These are phyloP conservation scores for Ilex paraguariensis DNA, from an alignment of 305 asterid genomes.

Conservation along the genomic window DNA sequence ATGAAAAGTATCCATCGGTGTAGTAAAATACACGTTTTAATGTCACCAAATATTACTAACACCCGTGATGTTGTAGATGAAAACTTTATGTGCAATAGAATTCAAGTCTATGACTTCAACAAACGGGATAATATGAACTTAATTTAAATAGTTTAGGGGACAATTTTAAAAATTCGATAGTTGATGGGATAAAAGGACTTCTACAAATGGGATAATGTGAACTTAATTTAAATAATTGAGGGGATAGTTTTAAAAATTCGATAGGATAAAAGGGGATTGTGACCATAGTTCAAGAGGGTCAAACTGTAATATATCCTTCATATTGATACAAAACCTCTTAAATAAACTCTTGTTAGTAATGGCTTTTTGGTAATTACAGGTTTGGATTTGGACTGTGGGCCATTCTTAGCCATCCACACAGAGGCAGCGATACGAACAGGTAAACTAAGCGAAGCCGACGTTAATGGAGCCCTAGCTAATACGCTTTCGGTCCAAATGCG, in stretches of 20 bases:
- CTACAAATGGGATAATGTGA: background rate
- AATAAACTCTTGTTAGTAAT: background rate
- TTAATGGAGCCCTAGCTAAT: slow-evolving; percentile 57
- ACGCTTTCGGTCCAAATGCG: slow-evolving; percentile 74
- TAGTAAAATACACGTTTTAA: too few relatives aligned
- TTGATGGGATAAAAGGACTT: too few relatives aligned
- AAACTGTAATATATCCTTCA: background rate
- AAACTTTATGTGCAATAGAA: too few relatives aligned
- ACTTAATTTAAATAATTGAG: too few relatives aligned
- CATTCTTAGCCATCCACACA: slow-evolving; percentile 66
- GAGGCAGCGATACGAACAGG: slow-evolving; percentile 54
- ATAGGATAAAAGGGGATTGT: background rate
- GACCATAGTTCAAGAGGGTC: background rate
- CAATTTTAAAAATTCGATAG: too few relatives aligned
- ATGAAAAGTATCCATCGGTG: too few relatives aligned
- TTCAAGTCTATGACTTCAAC: too few relatives aligned
- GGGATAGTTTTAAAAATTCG: background rate
- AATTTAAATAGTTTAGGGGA: too few relatives aligned
- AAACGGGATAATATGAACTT: too few relatives aligned
- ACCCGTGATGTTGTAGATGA: too few relatives aligned
- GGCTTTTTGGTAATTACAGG: slow-evolving; percentile 26
- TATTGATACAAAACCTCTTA: too few relatives aligned
- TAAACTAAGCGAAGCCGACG: slow-evolving; percentile 47
- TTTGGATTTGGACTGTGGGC: slow-evolving; percentile 93
- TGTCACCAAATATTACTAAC: too few relatives aligned